Percentiles rank a stretch among this genome's conserved stretches.
Evolutionary conservation across 192 early-diverging fungal species (phyloP).

Genomic region (Geosiphon pyriformis): DNA sequence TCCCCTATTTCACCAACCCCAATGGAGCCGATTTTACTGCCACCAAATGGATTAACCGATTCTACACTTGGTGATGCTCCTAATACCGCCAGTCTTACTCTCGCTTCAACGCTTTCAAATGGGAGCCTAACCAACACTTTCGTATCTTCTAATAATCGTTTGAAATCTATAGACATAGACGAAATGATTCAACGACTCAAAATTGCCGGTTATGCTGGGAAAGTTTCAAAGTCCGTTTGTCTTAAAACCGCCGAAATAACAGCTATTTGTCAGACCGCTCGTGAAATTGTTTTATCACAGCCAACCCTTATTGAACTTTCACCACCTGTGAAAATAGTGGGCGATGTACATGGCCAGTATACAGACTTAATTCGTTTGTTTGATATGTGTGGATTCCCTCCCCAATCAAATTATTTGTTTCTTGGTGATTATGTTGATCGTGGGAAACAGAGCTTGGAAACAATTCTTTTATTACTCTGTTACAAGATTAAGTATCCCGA

Average conservation of each 20-base stretch:
- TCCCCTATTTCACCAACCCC: conserved; percentile 5
- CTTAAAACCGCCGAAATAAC: conserved; percentile 82
- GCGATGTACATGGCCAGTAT: conserved; percentile 96
- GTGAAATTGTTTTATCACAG: conserved; percentile 87
- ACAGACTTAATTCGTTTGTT: conserved; percentile 87
- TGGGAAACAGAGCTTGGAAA: conserved; percentile 93
- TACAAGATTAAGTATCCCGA: conserved; percentile 97
- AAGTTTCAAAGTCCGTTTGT: conserved; percentile 73
- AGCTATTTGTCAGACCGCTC: conserved; percentile 77
- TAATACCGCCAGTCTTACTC: not conserved
- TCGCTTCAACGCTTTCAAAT: not conserved
- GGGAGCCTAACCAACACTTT: conserved; percentile 15
- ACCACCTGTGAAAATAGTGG: conserved; percentile 74
- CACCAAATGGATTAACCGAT: not conserved
- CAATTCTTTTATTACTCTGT: conserved; percentile 85
- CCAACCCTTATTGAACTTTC: conserved; percentile 73
- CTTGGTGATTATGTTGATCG: conserved; percentile 97
- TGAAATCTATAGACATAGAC: conserved; percentile 58
- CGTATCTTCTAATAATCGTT: conserved; percentile 31
- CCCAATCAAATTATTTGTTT: conserved; percentile 86
- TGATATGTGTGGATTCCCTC: conserved; percentile 92
- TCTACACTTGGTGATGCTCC: not conserved
- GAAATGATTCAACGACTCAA: conserved; percentile 83
- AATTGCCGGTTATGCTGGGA: conserved; percentile 67
- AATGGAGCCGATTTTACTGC: conserved; percentile 20